Conservation (phyloP, 306 rosid genomes). For the Mimosa bimucronata region DNA sequence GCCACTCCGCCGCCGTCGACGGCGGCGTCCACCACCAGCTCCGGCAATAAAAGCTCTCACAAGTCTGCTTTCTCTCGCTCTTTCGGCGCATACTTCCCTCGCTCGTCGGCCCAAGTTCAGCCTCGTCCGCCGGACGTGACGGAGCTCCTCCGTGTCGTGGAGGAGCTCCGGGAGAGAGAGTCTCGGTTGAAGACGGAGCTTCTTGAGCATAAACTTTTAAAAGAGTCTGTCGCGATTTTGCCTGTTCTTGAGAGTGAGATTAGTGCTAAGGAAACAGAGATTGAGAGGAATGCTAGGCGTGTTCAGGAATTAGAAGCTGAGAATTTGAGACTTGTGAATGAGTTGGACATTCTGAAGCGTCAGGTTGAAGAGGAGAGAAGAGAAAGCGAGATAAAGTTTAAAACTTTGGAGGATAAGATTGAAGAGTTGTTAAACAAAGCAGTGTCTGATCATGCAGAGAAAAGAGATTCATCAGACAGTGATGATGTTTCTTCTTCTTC, state of each 20-base stretch:
- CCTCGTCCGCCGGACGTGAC: constrained; percentile 89
- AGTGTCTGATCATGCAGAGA: constrained; percentile 39
- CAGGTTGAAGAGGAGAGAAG: constrained; percentile 52
- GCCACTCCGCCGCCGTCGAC: constrained; percentile 56
- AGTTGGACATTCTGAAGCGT: constrained; percentile 47
- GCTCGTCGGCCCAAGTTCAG: constrained; percentile 96
- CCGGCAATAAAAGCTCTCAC: constrained; percentile 58
- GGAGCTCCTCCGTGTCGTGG: constrained; percentile 82
- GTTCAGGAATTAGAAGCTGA: constrained; percentile 55
- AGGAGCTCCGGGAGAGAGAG: constrained; percentile 94
- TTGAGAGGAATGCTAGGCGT: constrained; percentile 50
- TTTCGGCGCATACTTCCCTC: constrained; percentile 87
- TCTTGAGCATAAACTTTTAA: constrained; percentile 78
- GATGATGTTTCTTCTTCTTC: constrained; percentile 56
- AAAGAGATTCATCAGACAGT: constrained; percentile 37
- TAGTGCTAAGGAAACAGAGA: constrained; percentile 54
- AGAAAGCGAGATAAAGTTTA: constrained; percentile 46
- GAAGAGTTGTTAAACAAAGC: constrained; percentile 68
- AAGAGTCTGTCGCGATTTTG: constrained; percentile 76
- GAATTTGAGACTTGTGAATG: constrained; percentile 51
- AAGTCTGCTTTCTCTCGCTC: constrained; percentile 85
- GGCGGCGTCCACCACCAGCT: constrained; percentile 42
- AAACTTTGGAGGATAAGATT: constrained; percentile 66
- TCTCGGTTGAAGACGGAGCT: constrained; percentile 87
- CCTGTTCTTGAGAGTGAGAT: constrained; percentile 82